phyloP scores from a whole-genome alignment of 2,329 filamentous ascomycete genomes.

The Myrmaecium sp. region DNA sequence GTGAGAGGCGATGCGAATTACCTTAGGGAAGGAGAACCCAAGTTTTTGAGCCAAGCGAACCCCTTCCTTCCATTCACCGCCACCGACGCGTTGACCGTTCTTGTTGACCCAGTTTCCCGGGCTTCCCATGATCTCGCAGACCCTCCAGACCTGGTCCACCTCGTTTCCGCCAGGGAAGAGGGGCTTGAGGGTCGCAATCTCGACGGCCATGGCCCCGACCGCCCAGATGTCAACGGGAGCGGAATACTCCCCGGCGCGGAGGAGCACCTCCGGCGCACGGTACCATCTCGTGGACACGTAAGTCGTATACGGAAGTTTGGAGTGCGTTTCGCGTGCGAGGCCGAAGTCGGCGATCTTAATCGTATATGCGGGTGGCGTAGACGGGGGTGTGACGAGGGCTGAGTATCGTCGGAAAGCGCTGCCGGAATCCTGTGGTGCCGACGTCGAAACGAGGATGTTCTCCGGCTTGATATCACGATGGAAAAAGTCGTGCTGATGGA shows the following conservation, averaged over 20 bases:
- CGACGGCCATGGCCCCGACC: conserved; percentile 94
- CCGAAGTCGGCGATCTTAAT: conserved; percentile 99
- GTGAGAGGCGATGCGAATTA: conserved; percentile 17
- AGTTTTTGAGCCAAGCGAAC: conserved; percentile 85
- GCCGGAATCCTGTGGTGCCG: conserved; percentile 60
- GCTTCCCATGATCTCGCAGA: conserved; percentile 98
- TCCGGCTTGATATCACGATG: conserved; percentile 98
- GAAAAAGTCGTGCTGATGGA: conserved; percentile 94
- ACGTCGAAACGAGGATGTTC: conserved; percentile 93
- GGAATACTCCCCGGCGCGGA: conserved; percentile 91
- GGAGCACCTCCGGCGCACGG: conserved; percentile 76
- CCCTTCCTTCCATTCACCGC: conserved; percentile 94
- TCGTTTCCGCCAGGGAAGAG: conserved; percentile 96
- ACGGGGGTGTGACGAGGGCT: conserved; percentile 79
- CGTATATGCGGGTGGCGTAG: conserved; percentile 81
- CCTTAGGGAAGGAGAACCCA: conserved; percentile 91
- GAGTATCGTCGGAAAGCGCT: conserved; percentile 90
- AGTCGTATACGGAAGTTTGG: conserved; percentile 89
- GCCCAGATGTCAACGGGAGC: conserved; percentile 98
- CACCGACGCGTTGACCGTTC: conserved; percentile 67
- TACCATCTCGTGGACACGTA: conserved; percentile 98
- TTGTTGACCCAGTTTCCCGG: conserved; percentile 98
- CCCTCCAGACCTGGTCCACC: conserved; percentile 96
- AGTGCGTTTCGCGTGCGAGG: conserved; percentile 91
- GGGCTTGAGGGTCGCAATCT: conserved; percentile 90